Conservation (phyloP, 345 rosid species). For the Rubroshorea leprosula region DNA sequence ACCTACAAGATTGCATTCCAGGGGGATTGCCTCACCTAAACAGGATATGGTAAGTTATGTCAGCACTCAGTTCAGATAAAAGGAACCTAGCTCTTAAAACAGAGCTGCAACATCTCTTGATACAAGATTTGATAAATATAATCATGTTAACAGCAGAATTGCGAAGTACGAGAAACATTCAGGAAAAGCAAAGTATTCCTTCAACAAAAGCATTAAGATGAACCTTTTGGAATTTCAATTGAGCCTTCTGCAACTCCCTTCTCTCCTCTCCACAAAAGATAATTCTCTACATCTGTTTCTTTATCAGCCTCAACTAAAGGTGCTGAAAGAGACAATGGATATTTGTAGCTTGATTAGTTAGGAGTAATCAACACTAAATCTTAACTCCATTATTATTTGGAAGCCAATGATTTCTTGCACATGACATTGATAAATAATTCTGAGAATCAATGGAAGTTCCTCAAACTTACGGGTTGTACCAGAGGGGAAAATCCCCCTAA, state of each 20-base stretch:
- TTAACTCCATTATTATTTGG: constrained; percentile 4
- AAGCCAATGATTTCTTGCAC: constrained; percentile 1
- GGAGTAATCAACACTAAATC: background rate
- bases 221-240: constrained; percentile 80
- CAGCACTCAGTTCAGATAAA: background rate
- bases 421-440: background rate
- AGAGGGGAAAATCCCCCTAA: constrained; percentile 64
- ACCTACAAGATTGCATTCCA: constrained; percentile 79
- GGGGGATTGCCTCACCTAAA: constrained; percentile 88
- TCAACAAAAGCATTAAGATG: constrained; percentile 5
- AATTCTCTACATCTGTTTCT: constrained; percentile 70
- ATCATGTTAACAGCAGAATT: too few species aligned
- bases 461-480: constrained; percentile 47
- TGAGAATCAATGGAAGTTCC: constrained; percentile 4
- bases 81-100: background rate
- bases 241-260: constrained; percentile 92
- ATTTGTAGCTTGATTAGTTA: too few species aligned
- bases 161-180: too few species aligned
- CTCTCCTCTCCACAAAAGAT: constrained; percentile 69
- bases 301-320: constrained; percentile 75
- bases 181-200: background rate
- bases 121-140: too few species aligned
- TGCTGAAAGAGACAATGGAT: constrained; percentile 58
- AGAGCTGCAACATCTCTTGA: too few species aligned
- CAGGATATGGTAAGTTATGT: constrained; percentile 2